Conservation (phyloP, 1,284 basidiomycete species). For the Ustilago nuda region DNA sequence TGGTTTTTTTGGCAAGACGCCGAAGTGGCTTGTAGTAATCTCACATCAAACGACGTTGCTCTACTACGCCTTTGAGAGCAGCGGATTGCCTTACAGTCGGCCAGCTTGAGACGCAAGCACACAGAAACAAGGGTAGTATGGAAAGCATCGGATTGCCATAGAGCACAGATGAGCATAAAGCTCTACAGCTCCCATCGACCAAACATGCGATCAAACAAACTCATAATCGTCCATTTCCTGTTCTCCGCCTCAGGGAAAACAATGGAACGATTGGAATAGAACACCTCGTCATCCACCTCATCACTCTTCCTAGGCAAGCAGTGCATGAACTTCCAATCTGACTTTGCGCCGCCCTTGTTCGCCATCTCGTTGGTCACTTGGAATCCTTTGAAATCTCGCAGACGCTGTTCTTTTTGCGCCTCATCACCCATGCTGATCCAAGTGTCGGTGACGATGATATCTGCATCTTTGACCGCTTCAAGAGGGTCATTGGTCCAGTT, state of each 20-base stretch:
- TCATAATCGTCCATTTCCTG: constrained; percentile 69
- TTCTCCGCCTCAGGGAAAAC: constrained; percentile 70
- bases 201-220: constrained; percentile 65
- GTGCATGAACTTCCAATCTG: constrained; percentile 94
- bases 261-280: constrained; percentile 64
- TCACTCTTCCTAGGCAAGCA: constrained; percentile 92
- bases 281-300: constrained; percentile 75
- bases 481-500: constrained; percentile 82
- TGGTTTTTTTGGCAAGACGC: neutral
- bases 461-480: constrained; percentile 88
- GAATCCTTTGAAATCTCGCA: constrained; percentile 89
- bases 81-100: too few relatives aligned
- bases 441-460: constrained; percentile 83
- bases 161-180: neutral
- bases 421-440: constrained; percentile 97
- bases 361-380: constrained; percentile 83
- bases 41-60: neutral
- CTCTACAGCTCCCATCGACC: constrained; percentile 56
- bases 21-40: constrained; percentile 4
- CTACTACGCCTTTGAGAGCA: neutral
- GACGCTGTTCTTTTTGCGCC: constrained; percentile 87
- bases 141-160: neutral
- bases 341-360: constrained; percentile 79
- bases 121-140: too few relatives aligned
- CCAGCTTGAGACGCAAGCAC: too few relatives aligned